phyloP scores from a whole-genome alignment of 1,139 yeast genomes.

The Blastobotrys indianensis region DNA sequence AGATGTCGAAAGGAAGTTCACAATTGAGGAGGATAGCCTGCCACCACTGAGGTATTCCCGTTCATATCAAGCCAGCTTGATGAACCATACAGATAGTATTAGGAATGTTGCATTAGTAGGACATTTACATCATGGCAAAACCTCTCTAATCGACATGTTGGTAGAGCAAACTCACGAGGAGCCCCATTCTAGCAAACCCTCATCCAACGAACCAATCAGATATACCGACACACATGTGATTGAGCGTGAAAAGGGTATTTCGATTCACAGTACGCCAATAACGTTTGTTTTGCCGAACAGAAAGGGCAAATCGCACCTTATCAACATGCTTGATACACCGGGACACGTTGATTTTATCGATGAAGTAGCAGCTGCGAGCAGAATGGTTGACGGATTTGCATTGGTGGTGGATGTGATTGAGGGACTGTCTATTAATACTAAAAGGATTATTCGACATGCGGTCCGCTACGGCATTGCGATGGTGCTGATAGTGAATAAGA shows the following conservation, averaged over 20 bases:
- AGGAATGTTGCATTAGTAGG: constrained; percentile 84
- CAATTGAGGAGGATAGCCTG: constrained; percentile 45
- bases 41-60: constrained; percentile 62
- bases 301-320: constrained; percentile 49
- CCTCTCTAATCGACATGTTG: constrained; percentile 67
- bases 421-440: constrained; percentile 59
- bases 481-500: constrained; percentile 64
- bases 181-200: constrained; percentile 21
- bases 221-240: constrained; percentile 67
- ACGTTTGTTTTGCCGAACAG: constrained; percentile 56
- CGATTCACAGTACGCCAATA: constrained; percentile 60
- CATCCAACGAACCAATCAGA: constrained; percentile 40
- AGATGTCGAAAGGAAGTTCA: constrained; percentile 38
- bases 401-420: constrained; percentile 81
- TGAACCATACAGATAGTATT: constrained; percentile 56
- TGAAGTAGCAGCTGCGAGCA: constrained; percentile 56
- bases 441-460: constrained; percentile 45
- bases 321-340: constrained; percentile 78
- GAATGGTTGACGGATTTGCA: constrained; percentile 59
- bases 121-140: constrained; percentile 79
- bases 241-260: constrained; percentile 65
- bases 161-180: constrained; percentile 56
- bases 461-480: constrained; percentile 47
- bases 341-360: constrained; percentile 85
- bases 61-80: constrained; percentile 49